A percentile compares a stretch with the other conserved stretches of the same genome.
Conservation (phyloP, 768 basidiomycete genomes). For the Macrolepiota albuminosa region DNA sequence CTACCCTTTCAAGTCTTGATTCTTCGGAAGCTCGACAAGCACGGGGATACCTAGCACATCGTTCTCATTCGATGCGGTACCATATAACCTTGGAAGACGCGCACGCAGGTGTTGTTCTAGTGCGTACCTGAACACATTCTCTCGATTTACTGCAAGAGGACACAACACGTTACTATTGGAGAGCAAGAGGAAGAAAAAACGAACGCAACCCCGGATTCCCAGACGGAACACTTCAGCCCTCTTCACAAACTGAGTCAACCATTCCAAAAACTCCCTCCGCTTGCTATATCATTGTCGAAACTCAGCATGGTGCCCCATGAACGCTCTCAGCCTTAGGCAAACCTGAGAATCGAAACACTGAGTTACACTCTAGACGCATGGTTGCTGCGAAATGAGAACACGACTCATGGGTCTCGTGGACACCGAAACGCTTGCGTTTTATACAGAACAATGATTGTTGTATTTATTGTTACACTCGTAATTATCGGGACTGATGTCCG, state of each 20-base stretch:
- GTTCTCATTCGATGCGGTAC: conserved; percentile 72
- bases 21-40: conserved; percentile 42
- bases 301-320: conserved; percentile 90
- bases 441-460: too few relatives aligned
- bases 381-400: conserved; percentile 44
- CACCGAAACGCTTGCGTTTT: too few relatives aligned
- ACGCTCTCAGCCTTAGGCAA: conserved; percentile 58
- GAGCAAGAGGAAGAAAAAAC: not conserved
- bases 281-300: conserved; percentile 97
- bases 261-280: conserved; percentile 94
- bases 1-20: not conserved
- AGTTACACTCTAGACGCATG: conserved; percentile 61
- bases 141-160: conserved; percentile 46
- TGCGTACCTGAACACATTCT: conserved; percentile 72
- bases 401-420: conserved; percentile 17
- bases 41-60: conserved; percentile 80
- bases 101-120: conserved; percentile 85
- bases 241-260: conserved; percentile 71
- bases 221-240: conserved; percentile 31
- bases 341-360: too few relatives aligned
- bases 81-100: conserved; percentile 71
- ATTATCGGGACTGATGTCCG: too few relatives aligned
- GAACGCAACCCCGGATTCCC: conserved; percentile 20
- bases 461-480: too few relatives aligned
- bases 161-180: not conserved